Evolutionary conservation across 108 stramenopile genomes (phyloP).

Genomic region (Craspedostauros australis): DNA sequence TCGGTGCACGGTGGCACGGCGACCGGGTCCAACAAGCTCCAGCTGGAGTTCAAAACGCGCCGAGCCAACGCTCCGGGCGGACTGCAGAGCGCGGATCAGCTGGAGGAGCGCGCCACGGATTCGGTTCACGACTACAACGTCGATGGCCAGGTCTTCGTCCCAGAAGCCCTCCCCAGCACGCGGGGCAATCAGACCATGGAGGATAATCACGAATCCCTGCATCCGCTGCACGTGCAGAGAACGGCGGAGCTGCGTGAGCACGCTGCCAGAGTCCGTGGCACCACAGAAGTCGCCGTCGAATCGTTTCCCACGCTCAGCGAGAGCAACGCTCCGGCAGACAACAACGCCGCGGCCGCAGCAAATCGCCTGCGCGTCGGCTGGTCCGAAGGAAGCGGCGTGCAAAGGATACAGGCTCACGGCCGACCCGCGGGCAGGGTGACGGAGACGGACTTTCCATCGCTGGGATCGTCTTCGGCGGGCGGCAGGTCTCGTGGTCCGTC

Average conservation of each 20-base stretch:
- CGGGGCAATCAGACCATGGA: background rate
- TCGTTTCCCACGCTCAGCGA: constrained; percentile 57
- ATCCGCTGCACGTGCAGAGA: constrained; percentile 69
- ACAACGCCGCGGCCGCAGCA: constrained; percentile 9
- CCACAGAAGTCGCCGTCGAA: constrained; percentile 28
- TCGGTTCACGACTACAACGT: constrained; percentile 67
- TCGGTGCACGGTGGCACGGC: constrained; percentile 53
- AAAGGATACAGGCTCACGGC: constrained; percentile 7
- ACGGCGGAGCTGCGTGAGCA: constrained; percentile 71
- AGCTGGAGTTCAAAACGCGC: constrained; percentile 72
- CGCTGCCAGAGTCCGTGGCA: constrained; percentile 50
- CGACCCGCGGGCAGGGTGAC: constrained; percentile 20
- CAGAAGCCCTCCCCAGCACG: constrained; percentile 47
- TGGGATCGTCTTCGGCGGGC: constrained; percentile 11
- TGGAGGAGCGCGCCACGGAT: constrained; percentile 32
- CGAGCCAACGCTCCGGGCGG: constrained; percentile 32
- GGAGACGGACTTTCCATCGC: constrained; percentile 38
- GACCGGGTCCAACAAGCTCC: constrained; percentile 64
- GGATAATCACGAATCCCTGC: constrained; percentile 22
- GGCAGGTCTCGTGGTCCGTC: constrained; percentile 7
- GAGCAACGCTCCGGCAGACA: background rate
- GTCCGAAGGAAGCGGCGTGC: constrained; percentile 21
- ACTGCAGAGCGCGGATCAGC: constrained; percentile 10
- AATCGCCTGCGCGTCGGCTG: constrained; percentile 21
- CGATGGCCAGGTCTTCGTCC: constrained; percentile 87